Evolutionary conservation across 208 protist species (phyloP), one percentile per base, ranked within the genome.

Genomic region (Trypanosoma theileri): DNA sequence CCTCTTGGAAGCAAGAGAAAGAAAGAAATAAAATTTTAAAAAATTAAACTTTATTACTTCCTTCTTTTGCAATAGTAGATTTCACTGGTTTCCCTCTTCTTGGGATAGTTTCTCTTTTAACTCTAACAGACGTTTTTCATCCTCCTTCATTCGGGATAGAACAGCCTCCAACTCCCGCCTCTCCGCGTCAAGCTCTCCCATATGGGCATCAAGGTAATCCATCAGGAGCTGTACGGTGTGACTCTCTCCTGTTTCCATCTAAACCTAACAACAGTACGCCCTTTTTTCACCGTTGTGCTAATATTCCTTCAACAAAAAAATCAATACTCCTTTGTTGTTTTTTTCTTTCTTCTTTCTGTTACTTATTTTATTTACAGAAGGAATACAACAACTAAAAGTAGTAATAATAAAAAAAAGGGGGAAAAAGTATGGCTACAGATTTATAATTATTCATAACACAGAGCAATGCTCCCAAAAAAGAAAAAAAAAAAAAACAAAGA

Each of bases 131-230:
- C 71, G 72, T 42, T 66, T 74, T 60, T 81, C 66, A 56, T 83
- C 81, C 44, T 73, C 76, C 26, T 63, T 71, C 62, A 93, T 51
- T 24, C 56, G 31, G 1, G 14, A 19, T 35, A 79, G 55, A 4
- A 78, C 1, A 14, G 51, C 53, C 19, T 73, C 48, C 44, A 86
- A 59, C 55, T 80, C 68, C 13, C 61, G 21, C 57, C 65, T 77
- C 62, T 93, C 82, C 40, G 80, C 73, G 53, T 89, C 80, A 11
- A 91, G 74, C 11, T 80, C 66, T 19, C 73, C 60, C 40, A 86
- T 81, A n/a, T 56, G 54, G 10, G 53, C 14, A 19, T 74, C 62
- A 16, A 81, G 35, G 28, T 77, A 51, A 21, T 66, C 66, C 2
- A 54, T 26, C 41, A 77, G 51, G 16, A 40, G 46, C 10, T 61